Conservation (phyloP, 106 monocot species). For the Platanthera zijinensis region DNA sequence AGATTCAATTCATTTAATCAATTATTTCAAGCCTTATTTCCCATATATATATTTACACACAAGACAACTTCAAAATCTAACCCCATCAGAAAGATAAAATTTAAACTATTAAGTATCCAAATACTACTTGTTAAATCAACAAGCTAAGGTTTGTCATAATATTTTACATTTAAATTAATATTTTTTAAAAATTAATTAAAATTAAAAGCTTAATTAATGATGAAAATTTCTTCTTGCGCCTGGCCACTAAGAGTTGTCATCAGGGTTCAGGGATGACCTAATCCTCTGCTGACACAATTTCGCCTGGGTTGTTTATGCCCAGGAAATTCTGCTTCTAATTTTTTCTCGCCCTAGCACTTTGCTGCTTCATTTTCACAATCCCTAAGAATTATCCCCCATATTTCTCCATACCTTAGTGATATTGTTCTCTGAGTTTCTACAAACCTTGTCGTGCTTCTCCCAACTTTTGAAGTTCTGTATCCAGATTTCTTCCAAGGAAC, state of each 20-base stretch:
- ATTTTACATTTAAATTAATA: no score
- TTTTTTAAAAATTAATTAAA: no score
- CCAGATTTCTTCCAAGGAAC: not conserved
- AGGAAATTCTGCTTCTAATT: not conserved
- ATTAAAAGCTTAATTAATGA: no score
- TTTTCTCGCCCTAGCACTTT: not conserved
- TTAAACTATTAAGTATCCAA: no score
- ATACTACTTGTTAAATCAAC: no score
- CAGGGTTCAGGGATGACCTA: not conserved
- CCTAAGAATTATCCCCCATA: not conserved
- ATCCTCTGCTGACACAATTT: not conserved
- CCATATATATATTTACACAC: no score
- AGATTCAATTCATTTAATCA: no score
- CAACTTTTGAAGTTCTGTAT: not conserved
- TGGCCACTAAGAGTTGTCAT: not conserved
- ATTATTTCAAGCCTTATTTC: no score
- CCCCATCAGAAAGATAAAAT: no score
- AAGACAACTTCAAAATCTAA: no score
- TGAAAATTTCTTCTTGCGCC: not conserved
- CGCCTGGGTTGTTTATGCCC: not conserved
- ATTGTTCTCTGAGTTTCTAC: not conserved
- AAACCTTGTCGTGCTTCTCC: not conserved
- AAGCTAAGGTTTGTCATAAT: no score
- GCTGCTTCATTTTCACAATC: not conserved
- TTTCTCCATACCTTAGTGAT: not conserved